phyloP scores from a whole-genome alignment of 2,329 filamentous ascomycete genomes.

The Epichloe sp. region DNA sequence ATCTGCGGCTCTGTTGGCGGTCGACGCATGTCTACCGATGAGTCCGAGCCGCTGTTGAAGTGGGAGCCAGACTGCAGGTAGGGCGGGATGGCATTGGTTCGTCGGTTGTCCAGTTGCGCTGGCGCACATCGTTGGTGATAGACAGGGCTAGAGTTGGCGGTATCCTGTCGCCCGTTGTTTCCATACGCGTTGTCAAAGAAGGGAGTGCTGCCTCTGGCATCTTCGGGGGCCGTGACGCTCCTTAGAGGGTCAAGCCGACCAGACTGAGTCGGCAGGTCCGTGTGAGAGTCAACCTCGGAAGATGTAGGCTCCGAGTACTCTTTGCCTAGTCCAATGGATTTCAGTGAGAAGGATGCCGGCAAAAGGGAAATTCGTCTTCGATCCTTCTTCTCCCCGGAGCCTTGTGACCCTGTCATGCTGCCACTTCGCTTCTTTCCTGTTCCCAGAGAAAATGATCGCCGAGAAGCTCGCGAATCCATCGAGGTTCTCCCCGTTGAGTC shows the following conservation, averaged over 20 bases:
- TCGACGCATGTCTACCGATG: slow-evolving; percentile 36
- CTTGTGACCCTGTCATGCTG: slow-evolving; percentile 45
- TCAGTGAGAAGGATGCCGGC: slow-evolving; percentile 50
- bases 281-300: slow-evolving; percentile 36
- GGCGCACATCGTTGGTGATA: slow-evolving; percentile 31
- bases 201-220: slow-evolving; percentile 22
- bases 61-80: slow-evolving; percentile 33
- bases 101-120: slow-evolving; percentile 24
- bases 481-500: slow-evolving; percentile 42
- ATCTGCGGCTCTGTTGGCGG: slow-evolving; percentile 25
- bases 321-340: slow-evolving; percentile 47
- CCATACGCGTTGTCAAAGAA: slow-evolving; percentile 28
- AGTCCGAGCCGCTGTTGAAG: slow-evolving; percentile 39
- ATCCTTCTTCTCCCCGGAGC: slow-evolving; percentile 41
- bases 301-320: slow-evolving; percentile 28
- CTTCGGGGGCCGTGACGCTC: slow-evolving; percentile 22
- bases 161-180: slow-evolving; percentile 22
- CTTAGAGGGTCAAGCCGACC: slow-evolving; percentile 16
- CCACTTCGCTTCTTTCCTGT: slow-evolving; percentile 60
- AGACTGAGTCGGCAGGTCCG: slow-evolving; percentile 39
- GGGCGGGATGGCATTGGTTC: slow-evolving; percentile 30
- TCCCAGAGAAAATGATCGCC: slow-evolving; percentile 57
- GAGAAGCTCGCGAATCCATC: slow-evolving; percentile 53
- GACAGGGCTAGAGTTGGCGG: slow-evolving; percentile 20
- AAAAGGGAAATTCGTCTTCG: slow-evolving; percentile 61